A percentile compares a stretch with the other conserved stretches of the same genome.
These are phyloP conservation scores for Curvularia verruculosa DNA, from an alignment of 2,329 filamentous ascomycete species.

Conservation along the genomic window DNA sequence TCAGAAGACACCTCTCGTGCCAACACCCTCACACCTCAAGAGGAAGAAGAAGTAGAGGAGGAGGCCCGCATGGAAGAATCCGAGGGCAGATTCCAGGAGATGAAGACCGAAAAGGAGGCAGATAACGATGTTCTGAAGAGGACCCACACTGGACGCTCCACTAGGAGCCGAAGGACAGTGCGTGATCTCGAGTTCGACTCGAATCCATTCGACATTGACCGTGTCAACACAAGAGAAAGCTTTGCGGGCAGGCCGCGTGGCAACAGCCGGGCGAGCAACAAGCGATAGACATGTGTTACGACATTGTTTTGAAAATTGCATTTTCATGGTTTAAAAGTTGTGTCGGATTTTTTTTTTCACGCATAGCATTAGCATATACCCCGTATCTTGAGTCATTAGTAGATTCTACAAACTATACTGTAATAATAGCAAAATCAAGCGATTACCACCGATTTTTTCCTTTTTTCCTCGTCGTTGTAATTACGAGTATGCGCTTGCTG, in stretches of 20 bases:
- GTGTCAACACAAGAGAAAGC: slow-evolving; percentile 55
- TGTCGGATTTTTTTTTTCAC: slow-evolving; percentile 10
- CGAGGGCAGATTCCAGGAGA: slow-evolving; percentile 45
- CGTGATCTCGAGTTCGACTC: slow-evolving; percentile 46
- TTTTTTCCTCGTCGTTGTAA: too few species aligned
- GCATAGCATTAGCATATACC: slow-evolving; percentile 32
- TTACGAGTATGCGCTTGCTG: neutral
- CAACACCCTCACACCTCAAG: slow-evolving; percentile 26
- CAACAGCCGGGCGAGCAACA: slow-evolving; percentile 27
- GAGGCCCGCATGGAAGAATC: slow-evolving; percentile 33
- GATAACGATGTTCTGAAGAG: slow-evolving; percentile 36
- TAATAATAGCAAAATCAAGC: slow-evolving; percentile 7
- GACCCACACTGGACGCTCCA: slow-evolving; percentile 39
- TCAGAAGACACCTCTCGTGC: slow-evolving; percentile 35
- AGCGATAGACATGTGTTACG: slow-evolving; percentile 8
- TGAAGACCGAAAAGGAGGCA: slow-evolving; percentile 48
- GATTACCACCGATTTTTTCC: neutral
- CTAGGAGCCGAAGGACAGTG: slow-evolving; percentile 30
- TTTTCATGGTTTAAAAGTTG: slow-evolving; percentile 9
- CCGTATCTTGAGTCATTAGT: slow-evolving; percentile 11
- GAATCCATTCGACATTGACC: slow-evolving; percentile 58
- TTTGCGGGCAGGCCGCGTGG: slow-evolving; percentile 42
- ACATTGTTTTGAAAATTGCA: slow-evolving; percentile 6
- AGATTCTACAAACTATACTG: slow-evolving; percentile 3
- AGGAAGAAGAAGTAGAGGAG: slow-evolving; percentile 39